These are phyloP conservation scores for Plasmopara halstedii DNA, from an alignment of 352 stramenopile genomes.

Conservation along the genomic window DNA sequence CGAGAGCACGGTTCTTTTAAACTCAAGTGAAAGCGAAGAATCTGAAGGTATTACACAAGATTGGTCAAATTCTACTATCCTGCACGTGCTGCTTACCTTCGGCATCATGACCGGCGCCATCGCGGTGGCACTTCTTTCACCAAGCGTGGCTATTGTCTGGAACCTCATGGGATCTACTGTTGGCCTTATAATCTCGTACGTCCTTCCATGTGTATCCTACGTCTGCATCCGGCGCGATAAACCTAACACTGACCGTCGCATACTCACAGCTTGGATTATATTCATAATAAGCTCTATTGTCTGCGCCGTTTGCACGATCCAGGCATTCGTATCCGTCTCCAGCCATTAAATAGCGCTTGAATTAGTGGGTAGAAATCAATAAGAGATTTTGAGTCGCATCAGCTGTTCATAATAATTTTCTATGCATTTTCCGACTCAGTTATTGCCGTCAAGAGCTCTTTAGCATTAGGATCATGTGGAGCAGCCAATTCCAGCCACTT, in stretches of 20 bases:
- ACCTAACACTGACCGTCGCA: slow-evolving; percentile 51
- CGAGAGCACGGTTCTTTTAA: slow-evolving; percentile 31
- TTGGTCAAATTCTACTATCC: slow-evolving; percentile 14
- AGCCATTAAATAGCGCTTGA: slow-evolving; percentile 12
- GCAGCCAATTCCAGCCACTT: slow-evolving; percentile 75
- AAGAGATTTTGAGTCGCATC: not conserved
- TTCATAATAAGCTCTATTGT: slow-evolving; percentile 63
- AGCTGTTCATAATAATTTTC: no score
- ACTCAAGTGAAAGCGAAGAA: not conserved
- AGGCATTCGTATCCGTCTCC: slow-evolving; percentile 45
- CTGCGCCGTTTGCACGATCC: slow-evolving; percentile 66
- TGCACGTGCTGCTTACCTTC: slow-evolving; percentile 65
- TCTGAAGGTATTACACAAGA: not conserved
- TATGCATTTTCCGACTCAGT: slow-evolving; percentile 6
- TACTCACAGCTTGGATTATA: slow-evolving; percentile 70
- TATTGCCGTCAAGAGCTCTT: slow-evolving; percentile 56
- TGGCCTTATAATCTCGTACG: slow-evolving; percentile 81
- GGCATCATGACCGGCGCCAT: slow-evolving; percentile 55
- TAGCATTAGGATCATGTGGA: slow-evolving; percentile 67
- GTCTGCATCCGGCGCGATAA: slow-evolving; percentile 75
- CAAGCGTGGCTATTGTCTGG: slow-evolving; percentile 80
- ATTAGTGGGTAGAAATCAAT: not conserved
- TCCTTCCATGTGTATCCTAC: slow-evolving; percentile 84
- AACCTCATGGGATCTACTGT: slow-evolving; percentile 86
- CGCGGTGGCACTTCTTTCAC: slow-evolving; percentile 58